These are phyloP conservation scores for Fusarium sp. DNA, from an alignment of 2,329 filamentous ascomycete species.

Conservation along the genomic window DNA sequence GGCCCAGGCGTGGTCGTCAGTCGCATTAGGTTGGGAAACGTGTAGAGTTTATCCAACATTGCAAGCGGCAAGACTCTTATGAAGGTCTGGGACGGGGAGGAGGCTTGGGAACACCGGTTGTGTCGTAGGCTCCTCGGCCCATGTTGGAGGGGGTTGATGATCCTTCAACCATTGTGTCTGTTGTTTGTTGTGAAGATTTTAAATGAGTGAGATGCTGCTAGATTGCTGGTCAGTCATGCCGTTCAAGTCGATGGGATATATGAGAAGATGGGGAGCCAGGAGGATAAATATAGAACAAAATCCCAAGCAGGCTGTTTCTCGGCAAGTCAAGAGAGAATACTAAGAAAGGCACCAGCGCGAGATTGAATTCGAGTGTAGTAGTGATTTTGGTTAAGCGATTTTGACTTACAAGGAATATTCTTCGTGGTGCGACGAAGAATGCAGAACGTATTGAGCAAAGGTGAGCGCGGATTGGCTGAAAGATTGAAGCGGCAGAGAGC, in stretches of 20 bases:
- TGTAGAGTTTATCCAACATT: conserved; percentile 37
- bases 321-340: neutral
- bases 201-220: conserved; percentile 20
- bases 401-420: conserved; percentile 50
- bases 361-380: neutral
- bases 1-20: conserved; percentile 36
- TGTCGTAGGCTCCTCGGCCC: conserved; percentile 64
- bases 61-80: conserved; percentile 45
- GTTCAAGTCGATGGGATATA: neutral
- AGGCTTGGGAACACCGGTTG: conserved; percentile 61
- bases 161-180: conserved; percentile 52
- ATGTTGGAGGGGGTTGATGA: conserved; percentile 56
- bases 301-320: neutral
- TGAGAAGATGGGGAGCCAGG: neutral
- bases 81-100: conserved; percentile 56
- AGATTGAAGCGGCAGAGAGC: conserved; percentile 25
- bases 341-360: conserved; percentile 18
- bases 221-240: conserved; percentile 32
- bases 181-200: conserved; percentile 36
- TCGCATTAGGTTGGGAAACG: conserved; percentile 28
- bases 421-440: conserved; percentile 47
- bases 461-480: conserved; percentile 40
- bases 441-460: conserved; percentile 28
- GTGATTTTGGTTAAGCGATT: conserved; percentile 44
- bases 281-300: conserved; percentile 7